Percentiles rank a stretch among this genome's conserved stretches.
These are phyloP conservation scores for Drechslera avenae DNA, from an alignment of 2,329 filamentous ascomycete genomes.

Conservation along the genomic window DNA sequence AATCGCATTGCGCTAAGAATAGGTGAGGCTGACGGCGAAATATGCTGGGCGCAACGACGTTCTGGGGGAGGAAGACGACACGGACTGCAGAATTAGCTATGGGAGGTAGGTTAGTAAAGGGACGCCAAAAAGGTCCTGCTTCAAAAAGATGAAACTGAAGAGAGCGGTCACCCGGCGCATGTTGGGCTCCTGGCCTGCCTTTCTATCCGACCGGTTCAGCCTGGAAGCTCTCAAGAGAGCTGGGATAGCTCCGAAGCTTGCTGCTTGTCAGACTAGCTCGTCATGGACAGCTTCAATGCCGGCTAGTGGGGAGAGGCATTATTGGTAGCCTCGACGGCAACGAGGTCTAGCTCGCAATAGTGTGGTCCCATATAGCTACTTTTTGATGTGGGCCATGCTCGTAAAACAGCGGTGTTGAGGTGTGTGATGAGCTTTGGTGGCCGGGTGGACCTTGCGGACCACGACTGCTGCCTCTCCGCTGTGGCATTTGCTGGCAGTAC, in stretches of 20 bases:
- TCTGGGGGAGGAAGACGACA: neutral
- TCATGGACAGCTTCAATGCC: conserved; percentile 31
- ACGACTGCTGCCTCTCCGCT: conserved; percentile 16
- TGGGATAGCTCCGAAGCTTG: conserved; percentile 35
- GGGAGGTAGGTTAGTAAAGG: conserved; percentile 18
- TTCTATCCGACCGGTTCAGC: conserved; percentile 32
- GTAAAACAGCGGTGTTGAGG: conserved; percentile 32
- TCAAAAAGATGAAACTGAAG: conserved; percentile 11
- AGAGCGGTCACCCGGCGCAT: conserved; percentile 18
- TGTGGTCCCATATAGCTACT: conserved; percentile 13
- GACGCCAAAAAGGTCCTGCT: conserved; percentile 8
- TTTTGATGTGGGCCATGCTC: conserved; percentile 20
- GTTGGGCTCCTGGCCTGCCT: conserved; percentile 26
- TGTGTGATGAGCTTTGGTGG: conserved; percentile 23
- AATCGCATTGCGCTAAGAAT: conserved; percentile 22
- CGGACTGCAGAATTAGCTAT: conserved; percentile 2
- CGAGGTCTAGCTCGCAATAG: conserved; percentile 6
- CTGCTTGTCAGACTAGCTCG: conserved; percentile 37
- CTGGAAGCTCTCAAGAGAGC: conserved; percentile 29
- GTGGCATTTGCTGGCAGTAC: conserved; percentile 20
- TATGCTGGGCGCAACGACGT: neutral
- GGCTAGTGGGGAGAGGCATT: conserved; percentile 26
- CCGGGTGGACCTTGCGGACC: conserved; percentile 20
- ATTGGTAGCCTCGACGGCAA: conserved; percentile 19
- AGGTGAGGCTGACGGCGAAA: conserved; percentile 1